phyloP scores from a whole-genome alignment of 371 early-diverging fungal genomes.

The Mucor plumbeus region DNA sequence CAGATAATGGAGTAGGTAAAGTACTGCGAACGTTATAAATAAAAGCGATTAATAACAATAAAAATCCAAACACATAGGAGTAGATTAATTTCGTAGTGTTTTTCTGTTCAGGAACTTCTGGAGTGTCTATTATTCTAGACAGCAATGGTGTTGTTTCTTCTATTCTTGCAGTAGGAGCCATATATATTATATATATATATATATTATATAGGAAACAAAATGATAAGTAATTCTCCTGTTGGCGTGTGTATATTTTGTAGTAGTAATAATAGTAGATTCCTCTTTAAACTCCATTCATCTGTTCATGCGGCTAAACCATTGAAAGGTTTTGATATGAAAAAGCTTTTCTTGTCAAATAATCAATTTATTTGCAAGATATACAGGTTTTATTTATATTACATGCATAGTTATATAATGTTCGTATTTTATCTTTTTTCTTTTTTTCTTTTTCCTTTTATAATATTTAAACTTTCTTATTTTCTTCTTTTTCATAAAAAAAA shows the following conservation, averaged over 20 bases:
- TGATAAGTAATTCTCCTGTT: background rate
- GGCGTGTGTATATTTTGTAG: background rate
- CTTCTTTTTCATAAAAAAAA: too few species aligned
- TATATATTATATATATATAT: too few species aligned
- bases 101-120: slow-evolving; percentile 10
- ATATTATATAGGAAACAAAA: slow-evolving; percentile 6
- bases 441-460: background rate
- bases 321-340: background rate
- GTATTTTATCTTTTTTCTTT: background rate
- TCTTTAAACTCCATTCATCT: slow-evolving; percentile 2
- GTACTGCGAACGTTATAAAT: slow-evolving; percentile 32
- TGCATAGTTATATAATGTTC: background rate
- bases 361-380: background rate
- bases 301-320: slow-evolving; percentile 8
- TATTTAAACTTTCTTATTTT: background rate
- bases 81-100: slow-evolving; percentile 21
- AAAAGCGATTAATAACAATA: slow-evolving; percentile 18
- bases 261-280: background rate
- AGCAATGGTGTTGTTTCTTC: slow-evolving; percentile 18
- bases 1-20: slow-evolving; percentile 54
- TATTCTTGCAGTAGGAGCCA: slow-evolving; percentile 8
- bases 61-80: slow-evolving; percentile 27
- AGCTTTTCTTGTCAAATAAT: background rate
- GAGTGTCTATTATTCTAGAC: slow-evolving; percentile 11
- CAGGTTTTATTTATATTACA: slow-evolving; percentile 5